These are phyloP conservation scores for Chrysanthemum seticuspe DNA, from an alignment of 129 eudicot genomes.

Conservation along the genomic window DNA sequence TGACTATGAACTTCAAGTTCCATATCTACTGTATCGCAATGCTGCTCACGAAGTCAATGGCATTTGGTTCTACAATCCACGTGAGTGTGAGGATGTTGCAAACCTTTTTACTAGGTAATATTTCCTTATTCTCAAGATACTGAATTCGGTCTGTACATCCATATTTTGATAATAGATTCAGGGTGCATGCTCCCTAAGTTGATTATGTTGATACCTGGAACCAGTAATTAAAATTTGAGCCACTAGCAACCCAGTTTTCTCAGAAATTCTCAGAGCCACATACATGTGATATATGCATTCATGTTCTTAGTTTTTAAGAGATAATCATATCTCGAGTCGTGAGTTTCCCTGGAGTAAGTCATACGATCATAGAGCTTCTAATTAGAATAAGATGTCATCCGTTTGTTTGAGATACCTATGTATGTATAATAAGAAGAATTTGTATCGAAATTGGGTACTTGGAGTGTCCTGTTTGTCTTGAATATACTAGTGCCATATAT, in stretches of 20 bases:
- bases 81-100: slow-evolving; percentile 91
- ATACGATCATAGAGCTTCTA: no score
- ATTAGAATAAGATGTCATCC: no score
- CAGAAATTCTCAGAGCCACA: not conserved
- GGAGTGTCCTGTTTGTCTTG: not conserved
- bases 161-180: not conserved
- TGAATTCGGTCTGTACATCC: not conserved
- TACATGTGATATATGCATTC: no score
- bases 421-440: not conserved
- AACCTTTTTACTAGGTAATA: slow-evolving; percentile 76
- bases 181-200: not conserved
- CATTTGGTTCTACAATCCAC: slow-evolving; percentile 80
- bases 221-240: not conserved
- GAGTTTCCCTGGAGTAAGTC: no score
- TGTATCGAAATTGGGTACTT: not conserved
- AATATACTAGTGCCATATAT: no score
- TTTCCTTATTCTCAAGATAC: not conserved
- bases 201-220: not conserved
- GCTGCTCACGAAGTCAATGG: slow-evolving; percentile 88
- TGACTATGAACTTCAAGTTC: slow-evolving; percentile 83
- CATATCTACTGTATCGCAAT: slow-evolving; percentile 78
- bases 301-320: no score
- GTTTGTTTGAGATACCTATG: no score
- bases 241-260: slow-evolving; percentile 1
- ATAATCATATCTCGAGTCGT: no score